These are phyloP conservation scores for Sporothrix sp. DNA, from an alignment of 2,329 filamentous ascomycete genomes.

Conservation along the genomic window DNA sequence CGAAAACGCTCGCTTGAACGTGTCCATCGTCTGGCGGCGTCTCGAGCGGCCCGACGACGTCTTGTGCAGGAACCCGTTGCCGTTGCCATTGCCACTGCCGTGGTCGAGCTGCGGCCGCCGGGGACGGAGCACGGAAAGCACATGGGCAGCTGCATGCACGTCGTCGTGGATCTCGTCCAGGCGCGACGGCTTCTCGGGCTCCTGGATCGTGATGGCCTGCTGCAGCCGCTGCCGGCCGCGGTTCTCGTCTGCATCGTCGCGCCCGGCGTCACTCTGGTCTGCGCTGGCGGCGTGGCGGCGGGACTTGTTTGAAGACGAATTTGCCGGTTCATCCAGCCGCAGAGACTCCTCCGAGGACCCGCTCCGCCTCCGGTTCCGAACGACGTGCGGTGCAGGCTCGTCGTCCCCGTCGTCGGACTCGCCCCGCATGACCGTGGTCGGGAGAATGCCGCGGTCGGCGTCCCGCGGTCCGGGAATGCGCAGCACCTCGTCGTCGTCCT, in stretches of 20 bases:
- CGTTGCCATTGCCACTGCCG: slow-evolving; percentile 27
- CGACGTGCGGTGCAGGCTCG: slow-evolving; percentile 20
- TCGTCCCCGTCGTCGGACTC: slow-evolving; percentile 26
- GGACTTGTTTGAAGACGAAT: not conserved
- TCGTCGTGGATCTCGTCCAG: slow-evolving; percentile 36
- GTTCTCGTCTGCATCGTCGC: not conserved
- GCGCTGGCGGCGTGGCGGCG: not conserved
- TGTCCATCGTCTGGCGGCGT: slow-evolving; percentile 45
- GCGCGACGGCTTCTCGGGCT: slow-evolving; percentile 40
- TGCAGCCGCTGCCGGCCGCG: slow-evolving; percentile 19
- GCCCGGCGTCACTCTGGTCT: not conserved
- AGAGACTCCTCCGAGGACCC: slow-evolving; percentile 27
- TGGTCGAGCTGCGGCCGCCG: not conserved
- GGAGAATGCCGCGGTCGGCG: slow-evolving; percentile 53
- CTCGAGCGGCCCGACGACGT: slow-evolving; percentile 19
- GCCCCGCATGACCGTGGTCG: slow-evolving; percentile 39
- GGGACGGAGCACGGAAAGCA: slow-evolving; percentile 34
- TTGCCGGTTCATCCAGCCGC: slow-evolving; percentile 11
- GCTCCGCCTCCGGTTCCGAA: slow-evolving; percentile 5
- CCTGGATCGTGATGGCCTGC: slow-evolving; percentile 57
- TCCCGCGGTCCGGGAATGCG: slow-evolving; percentile 86
- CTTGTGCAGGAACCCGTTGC: slow-evolving; percentile 10
- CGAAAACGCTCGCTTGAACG: slow-evolving; percentile 46
- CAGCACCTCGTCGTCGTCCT: slow-evolving; percentile 53
- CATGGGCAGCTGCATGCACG: slow-evolving; percentile 31